A percentile compares a stretch with the other conserved stretches of the same genome.
Evolutionary conservation across 2,329 filamentous ascomycete species (phyloP).

Genomic region (Uncinocarpus reesii): DNA sequence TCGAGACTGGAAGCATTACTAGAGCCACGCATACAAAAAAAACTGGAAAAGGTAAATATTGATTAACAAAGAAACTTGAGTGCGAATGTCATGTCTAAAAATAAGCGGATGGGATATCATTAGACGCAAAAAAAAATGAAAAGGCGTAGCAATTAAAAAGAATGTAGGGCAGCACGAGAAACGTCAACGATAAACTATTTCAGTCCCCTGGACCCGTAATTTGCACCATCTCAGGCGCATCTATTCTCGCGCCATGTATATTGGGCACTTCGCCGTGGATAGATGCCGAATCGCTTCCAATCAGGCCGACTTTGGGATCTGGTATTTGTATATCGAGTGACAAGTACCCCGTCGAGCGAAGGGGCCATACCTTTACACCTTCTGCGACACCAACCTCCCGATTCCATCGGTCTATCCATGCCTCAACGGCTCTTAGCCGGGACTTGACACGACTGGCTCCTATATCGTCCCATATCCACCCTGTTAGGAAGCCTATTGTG

Average conservation of each 20-base stretch:
- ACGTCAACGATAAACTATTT: not conserved
- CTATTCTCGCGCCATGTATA: conserved; percentile 19
- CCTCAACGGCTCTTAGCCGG: conserved; percentile 59
- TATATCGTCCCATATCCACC: conserved; percentile 90
- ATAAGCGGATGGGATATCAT: conserved; percentile 14
- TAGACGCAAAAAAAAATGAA: not conserved
- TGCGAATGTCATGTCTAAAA: conserved; percentile 5
- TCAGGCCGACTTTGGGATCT: conserved; percentile 40
- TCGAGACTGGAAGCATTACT: not conserved
- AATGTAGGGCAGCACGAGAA: not conserved
- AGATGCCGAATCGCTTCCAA: conserved; percentile 31
- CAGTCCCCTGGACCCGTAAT: conserved; percentile 3
- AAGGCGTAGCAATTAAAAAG: not conserved
- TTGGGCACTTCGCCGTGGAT: conserved; percentile 29
- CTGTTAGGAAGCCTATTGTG: conserved; percentile 67
- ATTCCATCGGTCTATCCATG: conserved; percentile 84
- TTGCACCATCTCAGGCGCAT: conserved; percentile 5
- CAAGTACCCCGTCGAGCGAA: conserved; percentile 80
- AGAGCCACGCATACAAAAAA: not conserved
- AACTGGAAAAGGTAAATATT: conserved; percentile 3
- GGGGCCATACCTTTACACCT: conserved; percentile 62
- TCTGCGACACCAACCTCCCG: conserved; percentile 48
- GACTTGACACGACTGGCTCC: conserved; percentile 67
- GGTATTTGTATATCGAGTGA: conserved; percentile 46
- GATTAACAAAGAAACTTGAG: not conserved